phyloP scores from a whole-genome alignment of 495 filamentous ascomycete species.

The Neurospora pannonica region DNA sequence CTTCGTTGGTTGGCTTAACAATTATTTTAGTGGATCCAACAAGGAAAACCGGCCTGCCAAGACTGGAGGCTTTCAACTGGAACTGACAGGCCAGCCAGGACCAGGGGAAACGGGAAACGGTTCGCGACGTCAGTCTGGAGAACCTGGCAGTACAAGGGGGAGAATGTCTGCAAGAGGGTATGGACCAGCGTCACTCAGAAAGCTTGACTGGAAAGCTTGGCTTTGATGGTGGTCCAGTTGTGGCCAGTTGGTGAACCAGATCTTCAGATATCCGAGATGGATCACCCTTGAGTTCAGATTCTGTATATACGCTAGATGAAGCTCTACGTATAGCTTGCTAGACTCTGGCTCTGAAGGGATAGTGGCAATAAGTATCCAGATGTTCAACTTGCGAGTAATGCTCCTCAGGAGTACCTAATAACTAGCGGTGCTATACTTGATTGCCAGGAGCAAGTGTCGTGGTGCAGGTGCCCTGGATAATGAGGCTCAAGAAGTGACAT shows the following conservation, averaged over 20 bases:
- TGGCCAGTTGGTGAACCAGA: not conserved
- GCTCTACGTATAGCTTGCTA: not conserved
- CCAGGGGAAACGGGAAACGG: not conserved
- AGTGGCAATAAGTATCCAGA: not conserved
- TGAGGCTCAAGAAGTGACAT: not conserved
- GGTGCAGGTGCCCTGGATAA: not conserved
- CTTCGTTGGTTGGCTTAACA: not conserved
- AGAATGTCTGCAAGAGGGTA: not conserved
- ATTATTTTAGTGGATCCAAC: not conserved
- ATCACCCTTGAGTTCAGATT: not conserved
- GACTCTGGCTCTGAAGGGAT: not conserved
- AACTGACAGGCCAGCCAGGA: not conserved
- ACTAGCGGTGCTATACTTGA: not conserved
- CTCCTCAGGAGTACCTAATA: not conserved
- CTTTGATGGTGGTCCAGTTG: not conserved
- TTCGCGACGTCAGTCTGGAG: not conserved
- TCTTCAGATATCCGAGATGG: not conserved
- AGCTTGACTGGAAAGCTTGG: not conserved
- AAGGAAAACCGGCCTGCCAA: not conserved
- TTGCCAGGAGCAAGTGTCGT: not conserved
- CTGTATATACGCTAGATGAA: not conserved
- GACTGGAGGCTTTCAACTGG: not conserved
- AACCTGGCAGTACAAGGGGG: not conserved
- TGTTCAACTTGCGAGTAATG: not conserved
- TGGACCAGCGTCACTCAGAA: not conserved